Evolutionary conservation across 2,329 filamentous ascomycete genomes (phyloP), one percentile per base, ranked within the genome.

Genomic region (Fusarium hainanense): DNA sequence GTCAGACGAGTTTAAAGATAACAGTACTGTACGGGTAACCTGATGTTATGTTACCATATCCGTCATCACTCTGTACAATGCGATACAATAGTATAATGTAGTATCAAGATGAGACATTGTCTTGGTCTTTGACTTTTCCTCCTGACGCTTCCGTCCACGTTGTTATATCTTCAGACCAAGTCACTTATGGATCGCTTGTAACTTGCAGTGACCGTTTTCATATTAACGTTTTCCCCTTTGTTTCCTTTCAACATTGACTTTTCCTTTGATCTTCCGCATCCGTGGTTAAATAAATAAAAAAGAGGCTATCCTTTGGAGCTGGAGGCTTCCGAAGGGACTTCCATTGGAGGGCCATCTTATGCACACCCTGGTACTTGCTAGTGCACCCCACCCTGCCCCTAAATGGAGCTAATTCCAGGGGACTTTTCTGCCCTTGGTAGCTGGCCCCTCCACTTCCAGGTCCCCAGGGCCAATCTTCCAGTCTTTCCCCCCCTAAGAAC

Each of bases 381-480:
- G 49, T n/a, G 13, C 49, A 52, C 49, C 34, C 34, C 57, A 28
- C 54, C 54, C 37, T 40, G 21, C 54, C 27, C 32, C 50, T 28
- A 63, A 50, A 64, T n/a, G 44, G 44, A 55, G 54, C 54, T 66
- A 66, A 60, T 66, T 66, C 61, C 63, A 66, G 61, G 63, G 63
- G 63, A 65, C 61, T 30, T 51, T n/a, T 64, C 54, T 66, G 63
- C 61, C 61, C 42, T 28, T 13, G 28, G 28, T 66, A 66, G 51
- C 34, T 44, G 49, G 49, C 52, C 58, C 58, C 60, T 54, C 52
- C 49, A 49, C 54, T 50, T 16, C 13, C 54, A 30, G 14, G 18
- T 23, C 30, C 49, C 50, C 25, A 54, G 37, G 50, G n/a, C 25
- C 49, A 51, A 51, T 51, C 49, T 51, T 51, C 23, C 34, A 42